Evolutionary conservation across 257 asterid species (phyloP).

Genomic region (Lithospermum erythrorhizon): DNA sequence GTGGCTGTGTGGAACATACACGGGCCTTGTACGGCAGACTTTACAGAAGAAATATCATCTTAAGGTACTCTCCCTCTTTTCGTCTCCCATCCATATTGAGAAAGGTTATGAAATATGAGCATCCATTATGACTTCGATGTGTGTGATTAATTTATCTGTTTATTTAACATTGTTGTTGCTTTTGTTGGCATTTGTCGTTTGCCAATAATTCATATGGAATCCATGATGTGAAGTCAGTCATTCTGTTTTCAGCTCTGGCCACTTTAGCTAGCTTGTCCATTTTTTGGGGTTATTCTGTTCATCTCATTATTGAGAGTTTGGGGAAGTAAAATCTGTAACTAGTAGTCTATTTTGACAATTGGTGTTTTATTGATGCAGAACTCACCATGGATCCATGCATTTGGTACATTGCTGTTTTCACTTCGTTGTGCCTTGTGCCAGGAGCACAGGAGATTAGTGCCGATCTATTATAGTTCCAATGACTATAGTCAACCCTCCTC

Average conservation of each 20-base stretch:
- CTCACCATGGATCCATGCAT: slow-evolving; percentile 95
- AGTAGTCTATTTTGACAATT: slow-evolving; percentile 2
- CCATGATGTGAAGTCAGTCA: not conserved
- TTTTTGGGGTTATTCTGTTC: not conserved
- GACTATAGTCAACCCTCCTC: slow-evolving; percentile 90
- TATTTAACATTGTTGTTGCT: not conserved
- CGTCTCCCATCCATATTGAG: not conserved
- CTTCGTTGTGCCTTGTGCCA: slow-evolving; percentile 98
- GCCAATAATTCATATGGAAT: not conserved
- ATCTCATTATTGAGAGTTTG: not conserved
- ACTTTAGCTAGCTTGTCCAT: not conserved
- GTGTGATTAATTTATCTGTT: too few relatives aligned
- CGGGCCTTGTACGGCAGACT: slow-evolving; percentile 73
- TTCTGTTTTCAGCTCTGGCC: not conserved
- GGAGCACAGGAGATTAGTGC: slow-evolving; percentile 78
- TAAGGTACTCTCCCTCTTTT: slow-evolving; percentile 40
- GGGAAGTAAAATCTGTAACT: not conserved
- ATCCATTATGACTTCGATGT: too few relatives aligned
- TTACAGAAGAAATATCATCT: slow-evolving; percentile 98
- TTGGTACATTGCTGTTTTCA: slow-evolving; percentile 96
- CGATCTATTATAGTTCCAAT: slow-evolving; percentile 50
- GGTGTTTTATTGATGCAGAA: slow-evolving; percentile 38
- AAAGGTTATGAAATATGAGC: not conserved
- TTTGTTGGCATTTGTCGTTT: too few relatives aligned
- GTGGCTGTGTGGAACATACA: slow-evolving; percentile 99